Evolutionary conservation across 2,329 filamentous ascomycete species (phyloP).

Genomic region (Penicillium hordei): DNA sequence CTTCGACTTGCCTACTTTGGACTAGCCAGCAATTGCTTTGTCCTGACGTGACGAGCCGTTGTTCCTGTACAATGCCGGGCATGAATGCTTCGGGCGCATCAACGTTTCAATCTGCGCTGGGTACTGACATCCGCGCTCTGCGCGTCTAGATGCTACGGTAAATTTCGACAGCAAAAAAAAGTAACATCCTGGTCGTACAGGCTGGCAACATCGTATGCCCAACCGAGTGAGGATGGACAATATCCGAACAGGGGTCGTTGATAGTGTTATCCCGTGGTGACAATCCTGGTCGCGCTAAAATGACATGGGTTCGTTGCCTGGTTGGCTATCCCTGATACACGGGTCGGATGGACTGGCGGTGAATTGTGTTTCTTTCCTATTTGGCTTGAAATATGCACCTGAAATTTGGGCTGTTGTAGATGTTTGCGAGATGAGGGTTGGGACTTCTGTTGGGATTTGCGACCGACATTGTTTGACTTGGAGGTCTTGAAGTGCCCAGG

Average conservation of each 20-base stretch:
- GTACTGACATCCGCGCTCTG: slow-evolving; percentile 6
- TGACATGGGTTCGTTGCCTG: slow-evolving; percentile 2
- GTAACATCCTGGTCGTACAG: slow-evolving; percentile 1
- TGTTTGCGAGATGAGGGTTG: not conserved
- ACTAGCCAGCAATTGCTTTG: slow-evolving; percentile 7
- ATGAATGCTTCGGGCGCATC: slow-evolving; percentile 4
- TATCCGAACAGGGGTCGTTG: slow-evolving; percentile 4
- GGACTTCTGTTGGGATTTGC: not conserved
- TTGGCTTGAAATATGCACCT: not conserved
- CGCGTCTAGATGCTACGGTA: slow-evolving; percentile 4
- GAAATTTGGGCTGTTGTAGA: not conserved
- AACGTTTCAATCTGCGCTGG: slow-evolving; percentile 7
- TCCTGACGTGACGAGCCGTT: not conserved
- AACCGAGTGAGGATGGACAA: slow-evolving; percentile 1
- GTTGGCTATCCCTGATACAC: not conserved
- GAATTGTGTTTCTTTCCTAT: slow-evolving; percentile 10
- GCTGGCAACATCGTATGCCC: slow-evolving; percentile 1
- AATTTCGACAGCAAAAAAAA: not conserved
- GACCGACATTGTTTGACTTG: slow-evolving; percentile 1
- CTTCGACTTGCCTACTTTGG: slow-evolving; percentile 3
- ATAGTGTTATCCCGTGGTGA: not conserved
- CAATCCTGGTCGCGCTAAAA: not conserved
- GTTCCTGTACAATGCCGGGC: not conserved
- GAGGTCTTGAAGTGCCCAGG: not conserved
- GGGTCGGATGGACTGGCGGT: slow-evolving; percentile 8